Base-by-base conservation (phyloP, 441 rosid genomes). In the Euphorbia corollata region DNA sequence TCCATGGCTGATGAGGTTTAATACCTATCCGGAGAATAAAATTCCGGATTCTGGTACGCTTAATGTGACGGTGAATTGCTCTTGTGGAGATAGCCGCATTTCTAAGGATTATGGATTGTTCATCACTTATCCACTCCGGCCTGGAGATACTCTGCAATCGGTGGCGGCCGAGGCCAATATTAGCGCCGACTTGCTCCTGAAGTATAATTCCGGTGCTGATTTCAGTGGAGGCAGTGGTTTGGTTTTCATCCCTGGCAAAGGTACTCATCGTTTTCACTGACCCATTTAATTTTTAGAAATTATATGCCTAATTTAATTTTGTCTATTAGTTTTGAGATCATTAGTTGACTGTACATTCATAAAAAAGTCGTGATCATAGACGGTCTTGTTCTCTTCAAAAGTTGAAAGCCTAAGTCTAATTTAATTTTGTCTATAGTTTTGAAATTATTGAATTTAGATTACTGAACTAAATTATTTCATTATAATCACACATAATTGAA, bases 61-160 rank as follows among this genome's bases (percentile, higher is more conserved):
- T 50, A 81, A 81, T 8, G 88, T 85, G n/a, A 78, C 84, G 0
- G 85, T 87, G 13, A 84, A 82, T 67, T 87, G 92, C 75, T 87
- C 86, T 0, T 85, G 92, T 22, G 88, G 87, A 19, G 66, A 77
- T 19, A n/a, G 65, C 4, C 0, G 12, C 0, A 68, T 81, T 24
- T 84, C 86, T 0, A 74, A 64, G 68, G 81, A 80, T 15, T 87
- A 81, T 18, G 88, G 90, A 47, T 48, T 87, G 77, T 85, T 87
- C 54, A 7, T 70, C 6, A 83, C 92, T 2, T 83, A 81, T 38
- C 90, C 92, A 6, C 80, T 85, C 7, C 78, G 78, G 65, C 66
- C 75, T 0, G 80, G 39, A 11, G 87, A 87, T 16, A 80, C 60
- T 34, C 50, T 84, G 50, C 65, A 73, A 0, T 38, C 68, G 23